phyloP scores from a whole-genome alignment of 257 asterid species.

The Solanum lycopersicoides region DNA sequence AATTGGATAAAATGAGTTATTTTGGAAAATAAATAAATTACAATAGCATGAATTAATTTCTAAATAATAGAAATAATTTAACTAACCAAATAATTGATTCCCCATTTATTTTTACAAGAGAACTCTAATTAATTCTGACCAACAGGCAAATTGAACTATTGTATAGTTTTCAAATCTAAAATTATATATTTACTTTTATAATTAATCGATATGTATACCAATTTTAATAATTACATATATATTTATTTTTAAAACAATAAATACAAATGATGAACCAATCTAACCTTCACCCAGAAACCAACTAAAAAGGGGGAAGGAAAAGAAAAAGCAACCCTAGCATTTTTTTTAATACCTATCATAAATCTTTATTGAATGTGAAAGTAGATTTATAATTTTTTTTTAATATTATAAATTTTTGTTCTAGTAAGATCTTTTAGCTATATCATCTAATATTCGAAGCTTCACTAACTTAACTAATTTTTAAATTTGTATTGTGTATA shows the following conservation, averaged over 20 bases:
- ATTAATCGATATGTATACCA: background rate
- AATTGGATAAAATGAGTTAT: background rate
- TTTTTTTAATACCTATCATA: too few relatives aligned
- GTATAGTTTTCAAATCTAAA: background rate
- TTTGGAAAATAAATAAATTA: background rate
- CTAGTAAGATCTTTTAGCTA: background rate
- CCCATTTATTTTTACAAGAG: background rate
- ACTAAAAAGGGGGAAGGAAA: background rate
- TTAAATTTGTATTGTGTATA: too few relatives aligned
- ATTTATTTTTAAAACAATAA: too few relatives aligned
- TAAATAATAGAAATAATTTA: too few relatives aligned
- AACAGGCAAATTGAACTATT: background rate
- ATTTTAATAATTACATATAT: too few relatives aligned
- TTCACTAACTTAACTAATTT: too few relatives aligned
- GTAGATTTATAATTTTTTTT: background rate
- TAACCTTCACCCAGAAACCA: background rate
- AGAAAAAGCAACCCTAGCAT: background rate
- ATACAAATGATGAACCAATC: background rate
- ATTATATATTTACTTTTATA: background rate
- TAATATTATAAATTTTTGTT: too few relatives aligned
- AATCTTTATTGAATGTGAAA: background rate
- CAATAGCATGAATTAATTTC: background rate
- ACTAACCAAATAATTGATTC: background rate
- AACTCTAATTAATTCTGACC: background rate
- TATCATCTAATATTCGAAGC: background rate